phyloP scores from a whole-genome alignment of 2,329 filamentous ascomycete species.

The Ophiostoma sp. region DNA sequence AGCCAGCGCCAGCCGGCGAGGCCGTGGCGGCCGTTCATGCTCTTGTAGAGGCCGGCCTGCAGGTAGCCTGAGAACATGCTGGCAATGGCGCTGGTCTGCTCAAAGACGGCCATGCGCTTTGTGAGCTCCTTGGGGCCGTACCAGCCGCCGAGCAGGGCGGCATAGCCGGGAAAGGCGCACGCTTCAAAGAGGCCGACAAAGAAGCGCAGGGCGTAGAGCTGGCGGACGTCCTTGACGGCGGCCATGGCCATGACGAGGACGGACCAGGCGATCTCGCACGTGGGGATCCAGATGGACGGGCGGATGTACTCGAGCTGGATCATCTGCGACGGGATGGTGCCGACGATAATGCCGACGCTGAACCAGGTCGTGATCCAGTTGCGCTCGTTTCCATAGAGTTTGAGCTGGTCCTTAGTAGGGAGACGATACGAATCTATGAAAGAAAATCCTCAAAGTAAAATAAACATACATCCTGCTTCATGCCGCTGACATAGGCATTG shows the following conservation, averaged over 20 bases:
- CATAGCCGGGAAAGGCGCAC: constrained; percentile 22
- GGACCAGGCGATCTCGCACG: constrained; percentile 32
- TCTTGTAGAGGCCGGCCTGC: constrained; percentile 48
- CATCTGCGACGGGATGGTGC: constrained; percentile 57
- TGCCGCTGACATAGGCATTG: constrained; percentile 38
- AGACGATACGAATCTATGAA: too few relatives aligned
- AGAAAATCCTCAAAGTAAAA: background rate
- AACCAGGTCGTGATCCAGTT: constrained; percentile 36
- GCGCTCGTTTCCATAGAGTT: constrained; percentile 37
- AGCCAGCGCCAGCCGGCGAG: constrained; percentile 39
- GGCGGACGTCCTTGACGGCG: constrained; percentile 30
- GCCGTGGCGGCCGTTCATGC: constrained; percentile 39
- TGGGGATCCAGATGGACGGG: constrained; percentile 33
- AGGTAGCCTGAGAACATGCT: constrained; percentile 60
- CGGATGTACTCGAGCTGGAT: constrained; percentile 36
- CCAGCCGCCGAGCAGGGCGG: constrained; percentile 38
- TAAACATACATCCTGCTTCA: constrained; percentile 29
- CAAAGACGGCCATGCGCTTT: constrained; percentile 57
- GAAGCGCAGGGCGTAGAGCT: constrained; percentile 33
- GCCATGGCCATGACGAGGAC: constrained; percentile 33
- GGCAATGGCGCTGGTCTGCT: constrained; percentile 52
- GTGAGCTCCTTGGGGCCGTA: constrained; percentile 55
- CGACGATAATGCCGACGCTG: constrained; percentile 51
- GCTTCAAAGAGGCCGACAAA: constrained; percentile 34
- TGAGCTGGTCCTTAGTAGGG: constrained; percentile 32